Percentiles rank a stretch among this genome's conserved stretches.
Evolutionary conservation across 306 rosid genomes (phyloP).

Genomic region (Crotalaria pallida): DNA sequence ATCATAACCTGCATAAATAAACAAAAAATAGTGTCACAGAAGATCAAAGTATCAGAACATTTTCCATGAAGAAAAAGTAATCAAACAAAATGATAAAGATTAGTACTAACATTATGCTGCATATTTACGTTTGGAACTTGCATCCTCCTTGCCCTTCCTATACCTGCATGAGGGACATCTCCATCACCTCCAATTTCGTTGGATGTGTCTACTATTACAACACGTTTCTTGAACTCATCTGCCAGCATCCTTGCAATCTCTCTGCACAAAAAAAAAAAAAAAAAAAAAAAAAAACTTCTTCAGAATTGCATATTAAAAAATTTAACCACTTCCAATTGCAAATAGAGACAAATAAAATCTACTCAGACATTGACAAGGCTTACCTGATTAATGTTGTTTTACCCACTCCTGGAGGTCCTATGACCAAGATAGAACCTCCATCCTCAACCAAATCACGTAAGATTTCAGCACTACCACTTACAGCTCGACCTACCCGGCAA

Average conservation of each 20-base stretch:
- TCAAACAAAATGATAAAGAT: conserved; percentile 10
- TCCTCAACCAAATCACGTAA: conserved; percentile 74
- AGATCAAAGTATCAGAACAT: background rate
- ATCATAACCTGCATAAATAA: conserved; percentile 72
- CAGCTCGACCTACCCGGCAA: conserved; percentile 94
- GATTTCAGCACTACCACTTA: conserved; percentile 87
- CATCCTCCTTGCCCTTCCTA: conserved; percentile 97
- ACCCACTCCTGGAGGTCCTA: conserved; percentile 99
- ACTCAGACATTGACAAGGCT: background rate
- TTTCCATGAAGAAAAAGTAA: conserved; percentile 8
- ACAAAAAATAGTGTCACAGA: background rate
- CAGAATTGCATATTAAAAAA: conserved; percentile 13
- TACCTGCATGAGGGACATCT: conserved; percentile 92
- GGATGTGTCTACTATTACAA: conserved; percentile 94
- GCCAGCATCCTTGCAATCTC: conserved; percentile 98
- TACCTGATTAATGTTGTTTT: conserved; percentile 97
- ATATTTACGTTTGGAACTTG: conserved; percentile 94
- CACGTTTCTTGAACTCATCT: conserved; percentile 81
- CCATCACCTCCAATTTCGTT: conserved; percentile 99
- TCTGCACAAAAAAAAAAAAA: conserved; percentile 63
- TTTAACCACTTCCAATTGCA: background rate
- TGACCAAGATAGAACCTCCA: conserved; percentile 86
- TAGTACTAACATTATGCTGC: conserved; percentile 78
- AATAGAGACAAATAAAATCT: background rate
- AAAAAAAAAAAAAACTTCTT: conserved; percentile 26